phyloP scores from a whole-genome alignment of 257 asterid species.

The Solanum peruvianum region DNA sequence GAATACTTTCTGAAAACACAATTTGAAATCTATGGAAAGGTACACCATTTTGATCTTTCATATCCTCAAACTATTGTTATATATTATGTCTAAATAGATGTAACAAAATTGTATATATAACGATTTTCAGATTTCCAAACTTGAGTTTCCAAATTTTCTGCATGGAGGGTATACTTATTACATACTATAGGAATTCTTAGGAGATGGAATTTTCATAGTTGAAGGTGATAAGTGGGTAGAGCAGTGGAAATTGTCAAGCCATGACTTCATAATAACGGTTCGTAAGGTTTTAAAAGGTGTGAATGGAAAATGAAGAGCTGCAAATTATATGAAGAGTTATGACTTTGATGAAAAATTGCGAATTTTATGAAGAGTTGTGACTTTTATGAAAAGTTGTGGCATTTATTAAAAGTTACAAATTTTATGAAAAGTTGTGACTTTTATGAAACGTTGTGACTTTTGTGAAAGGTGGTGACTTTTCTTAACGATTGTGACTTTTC shows the following conservation, averaged over 20 bases:
- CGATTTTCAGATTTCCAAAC: not conserved
- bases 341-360: too few relatives aligned
- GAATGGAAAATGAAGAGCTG: too few relatives aligned
- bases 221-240: conserved; percentile 32
- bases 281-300: too few relatives aligned
- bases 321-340: too few relatives aligned
- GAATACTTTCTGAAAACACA: conserved; percentile 29
- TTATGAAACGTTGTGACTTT: too few relatives aligned
- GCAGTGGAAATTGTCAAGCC: conserved; percentile 35
- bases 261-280: conserved; percentile 27
- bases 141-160: not conserved
- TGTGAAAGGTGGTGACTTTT: too few relatives aligned
- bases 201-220: conserved; percentile 37
- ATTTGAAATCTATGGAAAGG: conserved; percentile 31
- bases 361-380: too few relatives aligned
- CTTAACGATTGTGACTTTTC: too few relatives aligned
- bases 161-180: conserved; percentile 13
- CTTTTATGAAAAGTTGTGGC: too few relatives aligned
- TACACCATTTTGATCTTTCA: not conserved
- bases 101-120: not conserved
- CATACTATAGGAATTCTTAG: conserved; percentile 31
- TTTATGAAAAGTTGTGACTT: too few relatives aligned
- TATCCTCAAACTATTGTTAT: not conserved
- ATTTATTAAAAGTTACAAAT: too few relatives aligned
- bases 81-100: not conserved